These are phyloP conservation scores for Cladosporium austrohemisphaericum DNA, from an alignment of 2,329 filamentous ascomycete species.

Conservation along the genomic window DNA sequence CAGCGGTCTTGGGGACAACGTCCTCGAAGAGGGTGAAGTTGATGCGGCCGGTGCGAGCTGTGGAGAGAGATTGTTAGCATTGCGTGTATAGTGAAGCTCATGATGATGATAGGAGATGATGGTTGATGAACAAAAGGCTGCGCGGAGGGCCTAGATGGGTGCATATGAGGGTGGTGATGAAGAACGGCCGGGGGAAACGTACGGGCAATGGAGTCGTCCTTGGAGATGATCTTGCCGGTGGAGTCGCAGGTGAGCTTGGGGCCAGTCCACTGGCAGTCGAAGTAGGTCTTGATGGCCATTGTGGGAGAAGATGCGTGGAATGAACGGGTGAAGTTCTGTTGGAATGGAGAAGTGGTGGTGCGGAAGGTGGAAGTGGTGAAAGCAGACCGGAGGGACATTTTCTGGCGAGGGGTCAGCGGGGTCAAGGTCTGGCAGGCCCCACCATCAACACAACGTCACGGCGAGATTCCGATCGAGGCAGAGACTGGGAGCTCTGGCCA, in stretches of 20 bases:
- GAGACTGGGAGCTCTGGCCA: too few relatives aligned
- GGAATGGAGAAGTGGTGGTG: slow-evolving; percentile 19
- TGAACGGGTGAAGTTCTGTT: slow-evolving; percentile 43
- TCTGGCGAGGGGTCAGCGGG: slow-evolving; percentile 3
- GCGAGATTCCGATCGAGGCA: too few relatives aligned
- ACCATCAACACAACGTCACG: too few relatives aligned
- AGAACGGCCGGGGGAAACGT: slow-evolving; percentile 38
- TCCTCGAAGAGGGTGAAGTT: slow-evolving; percentile 85
- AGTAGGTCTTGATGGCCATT: slow-evolving; percentile 74
- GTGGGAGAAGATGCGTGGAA: slow-evolving; percentile 65
- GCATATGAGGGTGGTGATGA: slow-evolving; percentile 12
- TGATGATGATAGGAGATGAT: background rate
- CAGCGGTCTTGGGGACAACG: slow-evolving; percentile 85
- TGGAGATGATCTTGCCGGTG: slow-evolving; percentile 48
- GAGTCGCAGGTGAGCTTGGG: slow-evolving; percentile 63
- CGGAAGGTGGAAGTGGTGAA: slow-evolving; percentile 17
- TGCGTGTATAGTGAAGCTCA: background rate
- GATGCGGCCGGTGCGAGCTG: slow-evolving; percentile 74
- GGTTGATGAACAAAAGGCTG: background rate
- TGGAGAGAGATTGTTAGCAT: slow-evolving; percentile 20
- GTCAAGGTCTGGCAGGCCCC: too few relatives aligned
- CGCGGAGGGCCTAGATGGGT: background rate
- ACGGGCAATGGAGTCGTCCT: slow-evolving; percentile 53
- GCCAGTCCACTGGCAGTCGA: slow-evolving; percentile 60
- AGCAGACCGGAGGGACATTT: slow-evolving; percentile 19